Percentiles rank a stretch among this genome's conserved stretches.
These are phyloP conservation scores for Auricularia cornea DNA, from an alignment of 768 basidiomycete genomes.

Conservation along the genomic window DNA sequence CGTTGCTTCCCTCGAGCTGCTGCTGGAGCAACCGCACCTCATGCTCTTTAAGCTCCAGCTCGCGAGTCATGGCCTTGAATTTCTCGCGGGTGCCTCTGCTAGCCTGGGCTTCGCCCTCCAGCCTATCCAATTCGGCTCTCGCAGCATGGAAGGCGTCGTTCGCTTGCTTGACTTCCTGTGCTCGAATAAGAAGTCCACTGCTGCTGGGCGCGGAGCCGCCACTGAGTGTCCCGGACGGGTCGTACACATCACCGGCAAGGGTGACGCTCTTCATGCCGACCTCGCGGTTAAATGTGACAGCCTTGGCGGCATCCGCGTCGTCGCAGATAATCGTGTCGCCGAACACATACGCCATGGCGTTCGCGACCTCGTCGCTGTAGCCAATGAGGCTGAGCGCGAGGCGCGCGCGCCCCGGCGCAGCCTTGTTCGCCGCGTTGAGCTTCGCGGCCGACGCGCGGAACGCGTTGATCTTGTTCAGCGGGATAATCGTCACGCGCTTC, in stretches of 20 bases:
- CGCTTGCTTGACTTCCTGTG: constrained; percentile 69
- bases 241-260: constrained; percentile 90
- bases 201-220: constrained; percentile 81
- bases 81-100: constrained; percentile 45
- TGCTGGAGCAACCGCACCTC: constrained; percentile 74
- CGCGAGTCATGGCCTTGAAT: constrained; percentile 53
- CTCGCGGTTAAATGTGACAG: constrained; percentile 70
- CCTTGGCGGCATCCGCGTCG: constrained; percentile 78
- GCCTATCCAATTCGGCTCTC: constrained; percentile 33
- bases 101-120: constrained; percentile 49
- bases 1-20: constrained; percentile 84
- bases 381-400: constrained; percentile 85
- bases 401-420: constrained; percentile 75
- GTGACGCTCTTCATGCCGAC: constrained; percentile 80
- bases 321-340: constrained; percentile 87
- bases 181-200: constrained; percentile 66
- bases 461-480: constrained; percentile 81
- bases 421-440: constrained; percentile 58
- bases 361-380: constrained; percentile 70
- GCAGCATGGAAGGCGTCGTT: constrained; percentile 52
- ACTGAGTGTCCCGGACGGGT: constrained; percentile 87
- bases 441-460: constrained; percentile 57
- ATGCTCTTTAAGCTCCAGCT: constrained; percentile 85
- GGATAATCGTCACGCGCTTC: constrained; percentile 89
- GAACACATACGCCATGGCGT: constrained; percentile 91